Percentiles rank a stretch among this genome's conserved stretches.
These are phyloP conservation scores for Pseudopediastrum boryanum DNA, from an alignment of 139 green algal genomes.

Conservation along the genomic window DNA sequence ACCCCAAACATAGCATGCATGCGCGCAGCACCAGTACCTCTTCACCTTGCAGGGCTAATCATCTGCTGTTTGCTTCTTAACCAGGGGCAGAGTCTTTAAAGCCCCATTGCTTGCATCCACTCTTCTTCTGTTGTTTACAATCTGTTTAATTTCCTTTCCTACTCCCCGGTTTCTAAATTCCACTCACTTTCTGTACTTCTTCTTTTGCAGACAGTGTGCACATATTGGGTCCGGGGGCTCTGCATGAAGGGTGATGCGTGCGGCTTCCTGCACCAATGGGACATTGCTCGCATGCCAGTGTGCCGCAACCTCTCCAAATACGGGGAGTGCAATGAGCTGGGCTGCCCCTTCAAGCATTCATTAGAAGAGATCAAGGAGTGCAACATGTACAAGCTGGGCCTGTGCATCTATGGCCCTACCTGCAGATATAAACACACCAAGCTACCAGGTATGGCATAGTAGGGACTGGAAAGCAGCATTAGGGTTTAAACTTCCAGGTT, in stretches of 20 bases:
- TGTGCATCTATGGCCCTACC: constrained; percentile 94
- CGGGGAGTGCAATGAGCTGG: constrained; percentile 88
- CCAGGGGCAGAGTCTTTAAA: too few relatives aligned
- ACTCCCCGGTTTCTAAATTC: constrained; percentile 57
- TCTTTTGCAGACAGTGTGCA: constrained; percentile 97
- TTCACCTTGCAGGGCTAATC: too few relatives aligned
- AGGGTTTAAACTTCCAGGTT: background rate
- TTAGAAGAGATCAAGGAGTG: constrained; percentile 97
- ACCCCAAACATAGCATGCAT: too few relatives aligned
- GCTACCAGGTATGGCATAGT: constrained; percentile 55
- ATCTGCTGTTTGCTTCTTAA: too few relatives aligned
- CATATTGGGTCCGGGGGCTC: constrained; percentile 94
- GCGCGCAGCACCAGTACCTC: too few relatives aligned
- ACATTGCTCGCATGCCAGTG: constrained; percentile 84
- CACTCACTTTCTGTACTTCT: too few relatives aligned
- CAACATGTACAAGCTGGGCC: constrained; percentile 98
- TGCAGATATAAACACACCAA: constrained; percentile 94
- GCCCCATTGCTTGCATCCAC: constrained; percentile 32
- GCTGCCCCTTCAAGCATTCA: constrained; percentile 96
- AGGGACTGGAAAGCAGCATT: background rate
- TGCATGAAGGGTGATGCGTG: constrained; percentile 98
- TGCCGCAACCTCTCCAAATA: constrained; percentile 81
- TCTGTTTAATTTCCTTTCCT: constrained; percentile 66
- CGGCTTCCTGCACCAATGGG: constrained; percentile 96
- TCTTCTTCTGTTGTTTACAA: constrained; percentile 62